Base-by-base conservation (phyloP, 345 rosid genomes). In the Ailanthus altissimus region DNA sequence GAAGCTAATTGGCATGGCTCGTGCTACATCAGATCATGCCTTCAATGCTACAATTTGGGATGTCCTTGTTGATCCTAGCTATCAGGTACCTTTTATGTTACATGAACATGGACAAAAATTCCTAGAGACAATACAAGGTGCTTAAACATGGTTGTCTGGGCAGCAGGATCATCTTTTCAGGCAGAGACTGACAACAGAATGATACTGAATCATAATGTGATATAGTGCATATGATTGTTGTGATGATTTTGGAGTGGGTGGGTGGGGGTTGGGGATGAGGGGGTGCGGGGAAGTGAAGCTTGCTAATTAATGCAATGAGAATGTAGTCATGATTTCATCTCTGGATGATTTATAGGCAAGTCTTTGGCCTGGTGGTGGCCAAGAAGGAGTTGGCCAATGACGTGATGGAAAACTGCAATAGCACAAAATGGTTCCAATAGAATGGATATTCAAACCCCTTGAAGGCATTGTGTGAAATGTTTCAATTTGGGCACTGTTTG, bases 21-120 rank as follows among this genome's bases (percentile, higher is more conserved):
- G 98, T 38, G 99, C 99, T 8, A 95, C 99, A 13, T 93, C 99
- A 46, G 98, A 95, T 90, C 98, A 95, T 84, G 97, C 93, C 50
- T 95, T 95, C 81, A 95, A 95, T 85, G 98, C 99, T 67, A 95
- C 99, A 20, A 95, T 95, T 5, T 95, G 99, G 99, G 99, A 95
- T 88, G 99, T 95, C 81, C 91, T 95, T 72, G 96, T 93, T 79
- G 99, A 95, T 90, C 98, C 99, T 76, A 82, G 85, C 67, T 93
- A 95, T 84, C 99, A 95, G 97, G 99, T 95, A 75, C 25, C 13
- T 47, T 12, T 67, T 13, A 36, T 78, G 38, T 74, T 32, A 51
- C n/a, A 62, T 53, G 68, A 43, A 26, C 43, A 56, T 56, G 1
- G 57, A 51, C 20, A 4, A 32, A 61, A 28, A 51, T 49, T 20